Evolutionary conservation across 2,329 filamentous ascomycete genomes (phyloP).

Genomic region (Tetracladium maxilliforme): DNA sequence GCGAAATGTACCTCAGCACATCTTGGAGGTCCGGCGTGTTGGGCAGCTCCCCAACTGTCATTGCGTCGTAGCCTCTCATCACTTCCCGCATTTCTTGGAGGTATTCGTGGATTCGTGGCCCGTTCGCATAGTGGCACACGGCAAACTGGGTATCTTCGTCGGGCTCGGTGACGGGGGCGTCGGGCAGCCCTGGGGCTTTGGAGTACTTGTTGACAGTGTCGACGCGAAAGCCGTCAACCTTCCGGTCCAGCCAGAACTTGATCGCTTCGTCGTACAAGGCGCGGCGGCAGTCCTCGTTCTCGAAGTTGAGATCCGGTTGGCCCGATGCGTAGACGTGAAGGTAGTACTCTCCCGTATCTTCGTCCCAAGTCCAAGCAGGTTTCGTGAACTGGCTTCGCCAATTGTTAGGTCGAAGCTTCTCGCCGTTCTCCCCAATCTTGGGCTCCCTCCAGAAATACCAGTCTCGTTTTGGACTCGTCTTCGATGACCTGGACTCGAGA

Average conservation of each 20-base stretch:
- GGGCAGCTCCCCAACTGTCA: conserved; percentile 58
- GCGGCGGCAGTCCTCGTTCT: conserved; percentile 48
- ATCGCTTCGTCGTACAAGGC: conserved; percentile 60
- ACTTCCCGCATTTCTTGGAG: conserved; percentile 50
- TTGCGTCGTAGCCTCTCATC: conserved; percentile 43
- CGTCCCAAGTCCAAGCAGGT: conserved; percentile 56
- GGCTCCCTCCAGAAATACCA: conserved; percentile 54
- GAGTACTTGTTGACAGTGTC: conserved; percentile 63
- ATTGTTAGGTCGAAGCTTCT: conserved; percentile 59
- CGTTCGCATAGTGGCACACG: conserved; percentile 46
- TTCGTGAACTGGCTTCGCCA: conserved; percentile 49
- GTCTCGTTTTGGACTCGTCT: conserved; percentile 35
- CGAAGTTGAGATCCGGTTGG: conserved; percentile 81
- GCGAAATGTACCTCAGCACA: conserved; percentile 44
- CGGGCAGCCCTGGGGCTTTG: conserved; percentile 42
- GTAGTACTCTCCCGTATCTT: conserved; percentile 60
- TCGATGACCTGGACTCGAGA: conserved; percentile 33
- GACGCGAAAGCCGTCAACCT: conserved; percentile 61
- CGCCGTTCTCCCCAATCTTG: conserved; percentile 37
- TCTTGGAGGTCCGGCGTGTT: conserved; percentile 40
- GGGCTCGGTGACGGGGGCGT: conserved; percentile 37
- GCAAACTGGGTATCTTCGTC: conserved; percentile 32
- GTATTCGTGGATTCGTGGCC: conserved; percentile 54
- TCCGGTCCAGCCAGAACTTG: conserved; percentile 65
- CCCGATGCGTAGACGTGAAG: conserved; percentile 61